Conservation (phyloP, 805 yeast species). For the Teunomyces aglyptinius region DNA sequence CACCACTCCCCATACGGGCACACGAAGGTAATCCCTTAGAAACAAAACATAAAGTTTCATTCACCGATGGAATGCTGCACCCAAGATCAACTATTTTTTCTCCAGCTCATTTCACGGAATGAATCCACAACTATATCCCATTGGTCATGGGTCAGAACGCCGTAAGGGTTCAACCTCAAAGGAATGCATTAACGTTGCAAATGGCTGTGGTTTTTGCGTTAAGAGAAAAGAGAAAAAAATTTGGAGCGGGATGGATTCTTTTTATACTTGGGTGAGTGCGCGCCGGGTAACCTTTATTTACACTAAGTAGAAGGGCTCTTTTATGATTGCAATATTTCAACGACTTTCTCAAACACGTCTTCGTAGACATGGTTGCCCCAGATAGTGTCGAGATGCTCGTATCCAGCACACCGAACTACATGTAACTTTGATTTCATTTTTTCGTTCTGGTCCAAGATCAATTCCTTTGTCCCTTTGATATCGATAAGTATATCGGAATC, state of each 20-base stretch:
- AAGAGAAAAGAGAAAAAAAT: conserved; percentile 18
- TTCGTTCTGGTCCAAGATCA: conserved; percentile 23
- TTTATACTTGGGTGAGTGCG: conserved; percentile 12
- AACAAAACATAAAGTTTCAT: conserved; percentile 31
- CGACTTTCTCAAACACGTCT: conserved; percentile 21
- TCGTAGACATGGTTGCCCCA: conserved; percentile 28
- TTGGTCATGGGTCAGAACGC: conserved; percentile 72
- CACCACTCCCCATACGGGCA: conserved; percentile 70
- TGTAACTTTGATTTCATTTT: conserved; percentile 20
- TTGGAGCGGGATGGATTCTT: neutral
- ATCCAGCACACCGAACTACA: conserved; percentile 20
- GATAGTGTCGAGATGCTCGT: conserved; percentile 34
- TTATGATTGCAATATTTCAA: conserved; percentile 5
- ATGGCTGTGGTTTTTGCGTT: conserved; percentile 69
- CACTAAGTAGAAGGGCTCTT: neutral
- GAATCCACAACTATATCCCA: conserved; percentile 53
- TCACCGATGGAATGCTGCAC: conserved; percentile 65
- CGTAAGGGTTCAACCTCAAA: conserved; percentile 67
- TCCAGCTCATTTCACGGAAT: conserved; percentile 54
- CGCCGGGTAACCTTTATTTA: conserved; percentile 28
- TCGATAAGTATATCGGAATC: conserved; percentile 29
- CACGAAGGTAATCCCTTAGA: conserved; percentile 75
- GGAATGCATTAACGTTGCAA: conserved; percentile 61
- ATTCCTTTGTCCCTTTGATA: conserved; percentile 19
- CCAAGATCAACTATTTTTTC: conserved; percentile 64